phyloP scores from a whole-genome alignment of 257 asterid species.

The Euphrasia confusa region DNA sequence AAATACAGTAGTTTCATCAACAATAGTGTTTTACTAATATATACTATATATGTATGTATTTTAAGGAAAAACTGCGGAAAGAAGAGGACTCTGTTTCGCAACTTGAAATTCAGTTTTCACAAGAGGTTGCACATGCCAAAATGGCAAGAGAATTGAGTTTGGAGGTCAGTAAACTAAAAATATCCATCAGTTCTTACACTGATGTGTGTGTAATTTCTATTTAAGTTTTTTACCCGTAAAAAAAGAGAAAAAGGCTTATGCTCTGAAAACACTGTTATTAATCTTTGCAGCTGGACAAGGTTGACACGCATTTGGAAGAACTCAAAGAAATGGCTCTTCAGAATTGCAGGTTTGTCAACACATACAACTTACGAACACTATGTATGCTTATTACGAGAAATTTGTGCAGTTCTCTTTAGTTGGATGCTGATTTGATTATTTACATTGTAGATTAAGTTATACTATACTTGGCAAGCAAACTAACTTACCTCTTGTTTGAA shows the following conservation, averaged over 20 bases:
- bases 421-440: too few relatives aligned
- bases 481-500: neutral
- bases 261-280: constrained; percentile 23
- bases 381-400: neutral
- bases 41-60: neutral
- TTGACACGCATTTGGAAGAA: constrained; percentile 56
- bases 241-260: neutral
- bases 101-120: constrained; percentile 58
- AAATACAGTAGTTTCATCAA: neutral
- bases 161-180: constrained; percentile 41
- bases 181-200: neutral
- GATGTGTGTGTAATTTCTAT: neutral
- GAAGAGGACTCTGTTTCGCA: constrained; percentile 74
- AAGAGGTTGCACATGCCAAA: constrained; percentile 74
- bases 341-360: constrained; percentile 70
- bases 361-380: neutral
- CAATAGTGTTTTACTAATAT: constrained; percentile 19
- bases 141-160: constrained; percentile 50
- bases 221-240: neutral
- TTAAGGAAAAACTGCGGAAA: constrained; percentile 62
- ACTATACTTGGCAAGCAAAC: too few relatives aligned
- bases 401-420: neutral
- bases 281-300: constrained; percentile 51
- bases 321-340: constrained; percentile 64
- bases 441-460: too few relatives aligned